Conservation (phyloP, 2,329 filamentous ascomycete genomes). For the Neurospora sp. region DNA sequence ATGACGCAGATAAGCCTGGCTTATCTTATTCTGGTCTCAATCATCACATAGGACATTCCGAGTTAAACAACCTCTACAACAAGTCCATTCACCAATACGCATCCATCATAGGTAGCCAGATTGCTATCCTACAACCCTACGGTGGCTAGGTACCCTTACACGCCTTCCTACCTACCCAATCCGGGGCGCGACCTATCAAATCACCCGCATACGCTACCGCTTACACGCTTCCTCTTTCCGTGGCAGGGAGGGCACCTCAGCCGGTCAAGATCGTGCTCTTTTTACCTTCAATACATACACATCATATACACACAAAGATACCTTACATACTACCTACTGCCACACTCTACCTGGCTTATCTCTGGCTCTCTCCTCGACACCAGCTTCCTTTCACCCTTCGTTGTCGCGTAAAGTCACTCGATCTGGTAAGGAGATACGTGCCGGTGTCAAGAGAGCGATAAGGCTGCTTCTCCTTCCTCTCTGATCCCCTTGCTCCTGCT, state of each 20-base stretch:
- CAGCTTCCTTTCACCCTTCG: background rate
- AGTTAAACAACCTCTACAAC: background rate
- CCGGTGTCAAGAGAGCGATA: background rate
- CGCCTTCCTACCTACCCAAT: constrained; percentile 12
- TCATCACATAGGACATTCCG: constrained; percentile 35
- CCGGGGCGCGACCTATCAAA: constrained; percentile 7
- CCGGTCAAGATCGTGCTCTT: background rate
- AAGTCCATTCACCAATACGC: background rate
- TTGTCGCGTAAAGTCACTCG: background rate
- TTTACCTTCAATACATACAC: constrained; percentile 1
- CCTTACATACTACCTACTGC: constrained; percentile 1
- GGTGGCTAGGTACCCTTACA: background rate
- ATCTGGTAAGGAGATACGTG: background rate
- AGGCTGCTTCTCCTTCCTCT: background rate
- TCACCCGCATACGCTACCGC: constrained; percentile 12
- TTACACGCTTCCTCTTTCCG: background rate
- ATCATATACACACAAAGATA: background rate
- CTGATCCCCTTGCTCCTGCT: background rate
- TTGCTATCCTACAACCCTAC: background rate
- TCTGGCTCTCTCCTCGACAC: background rate
- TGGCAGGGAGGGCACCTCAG: background rate
- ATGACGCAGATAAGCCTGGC: constrained; percentile 50
- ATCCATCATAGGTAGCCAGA: background rate
- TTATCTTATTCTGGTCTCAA: constrained; percentile 46
- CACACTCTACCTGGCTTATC: background rate